These are phyloP conservation scores for Nicotiana tabacum DNA, from an alignment of 257 asterid genomes.

Conservation along the genomic window DNA sequence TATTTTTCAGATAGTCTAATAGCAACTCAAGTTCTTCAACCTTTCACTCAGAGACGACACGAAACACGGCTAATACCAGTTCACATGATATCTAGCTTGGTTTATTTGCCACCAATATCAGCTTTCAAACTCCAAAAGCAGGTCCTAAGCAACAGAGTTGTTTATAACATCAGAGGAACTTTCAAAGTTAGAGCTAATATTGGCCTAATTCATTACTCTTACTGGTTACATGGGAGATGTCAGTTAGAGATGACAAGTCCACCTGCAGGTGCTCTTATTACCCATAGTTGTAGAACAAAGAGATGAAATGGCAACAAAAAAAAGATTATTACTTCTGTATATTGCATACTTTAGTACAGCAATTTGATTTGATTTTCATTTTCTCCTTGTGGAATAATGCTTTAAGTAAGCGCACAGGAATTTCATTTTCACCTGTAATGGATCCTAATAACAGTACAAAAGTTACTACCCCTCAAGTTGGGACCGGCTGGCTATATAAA, in stretches of 20 bases:
- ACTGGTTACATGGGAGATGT: conserved; percentile 68
- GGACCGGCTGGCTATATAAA: neutral
- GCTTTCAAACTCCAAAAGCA: conserved; percentile 64
- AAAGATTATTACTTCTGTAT: neutral
- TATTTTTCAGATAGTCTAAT: conserved; percentile 42
- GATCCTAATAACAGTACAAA: neutral
- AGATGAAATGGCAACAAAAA: conserved; percentile 25
- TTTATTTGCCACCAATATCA: conserved; percentile 48
- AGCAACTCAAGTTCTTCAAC: conserved; percentile 48
- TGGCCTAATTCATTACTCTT: conserved; percentile 59
- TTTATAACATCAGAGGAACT: conserved; percentile 49
- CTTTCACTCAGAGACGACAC: conserved; percentile 47
- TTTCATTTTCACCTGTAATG: too few species aligned
- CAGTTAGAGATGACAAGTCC: conserved; percentile 80
- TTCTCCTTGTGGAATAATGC: too few species aligned
- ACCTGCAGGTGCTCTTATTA: conserved; percentile 53
- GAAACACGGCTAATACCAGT: conserved; percentile 41
- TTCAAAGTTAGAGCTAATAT: conserved; percentile 51
- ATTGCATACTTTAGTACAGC: conserved; percentile 1
- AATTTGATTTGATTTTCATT: neutral
- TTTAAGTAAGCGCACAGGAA: too few species aligned
- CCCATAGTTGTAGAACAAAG: conserved; percentile 67
- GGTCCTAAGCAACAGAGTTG: conserved; percentile 51
- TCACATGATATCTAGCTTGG: conserved; percentile 58
- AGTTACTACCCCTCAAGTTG: neutral